phyloP scores from a whole-genome alignment of 2,329 filamentous ascomycete genomes.

The Zymoseptoria passerinii region DNA sequence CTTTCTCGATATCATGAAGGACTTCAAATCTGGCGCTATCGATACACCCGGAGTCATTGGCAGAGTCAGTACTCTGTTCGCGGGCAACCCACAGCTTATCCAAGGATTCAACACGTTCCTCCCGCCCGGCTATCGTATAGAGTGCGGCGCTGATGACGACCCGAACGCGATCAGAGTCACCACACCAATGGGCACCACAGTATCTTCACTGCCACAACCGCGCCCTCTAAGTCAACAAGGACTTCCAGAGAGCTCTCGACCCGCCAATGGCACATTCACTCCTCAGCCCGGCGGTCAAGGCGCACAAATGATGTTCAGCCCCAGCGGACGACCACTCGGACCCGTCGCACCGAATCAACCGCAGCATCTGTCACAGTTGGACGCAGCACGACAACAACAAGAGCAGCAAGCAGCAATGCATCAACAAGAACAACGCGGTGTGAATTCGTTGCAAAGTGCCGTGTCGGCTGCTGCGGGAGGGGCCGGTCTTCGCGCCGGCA shows the following conservation, averaged over 20 bases:
- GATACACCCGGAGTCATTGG: slow-evolving; percentile 97
- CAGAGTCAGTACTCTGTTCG: slow-evolving; percentile 88
- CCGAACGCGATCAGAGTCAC: slow-evolving; percentile 95
- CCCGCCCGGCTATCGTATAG: slow-evolving; percentile 88
- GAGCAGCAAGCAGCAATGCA: slow-evolving; percentile 35
- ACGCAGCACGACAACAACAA: slow-evolving; percentile 26
- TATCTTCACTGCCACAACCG: slow-evolving; percentile 66
- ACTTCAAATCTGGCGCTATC: slow-evolving; percentile 97
- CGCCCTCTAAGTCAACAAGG: slow-evolving; percentile 34
- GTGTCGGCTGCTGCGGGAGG: slow-evolving; percentile 50
- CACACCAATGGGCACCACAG: slow-evolving; percentile 94
- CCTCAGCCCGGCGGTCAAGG: slow-evolving; percentile 30
- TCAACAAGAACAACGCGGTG: slow-evolving; percentile 57
- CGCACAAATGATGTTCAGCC: slow-evolving; percentile 35
- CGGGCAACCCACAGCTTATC: slow-evolving; percentile 77
- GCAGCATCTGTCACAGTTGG: slow-evolving; percentile 23
- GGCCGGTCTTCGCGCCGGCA: slow-evolving; percentile 39
- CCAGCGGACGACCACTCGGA: slow-evolving; percentile 36
- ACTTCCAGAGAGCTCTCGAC: slow-evolving; percentile 17
- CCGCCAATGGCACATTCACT: slow-evolving; percentile 33
- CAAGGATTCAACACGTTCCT: slow-evolving; percentile 98
- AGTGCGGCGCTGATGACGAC: slow-evolving; percentile 88
- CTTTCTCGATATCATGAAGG: slow-evolving; percentile 98
- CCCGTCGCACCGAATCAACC: slow-evolving; percentile 29
- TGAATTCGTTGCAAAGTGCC: slow-evolving; percentile 58